Percentiles rank a stretch among this genome's conserved stretches.
phyloP scores from a whole-genome alignment of 163 green algal genomes.

The Volvox carteri region DNA sequence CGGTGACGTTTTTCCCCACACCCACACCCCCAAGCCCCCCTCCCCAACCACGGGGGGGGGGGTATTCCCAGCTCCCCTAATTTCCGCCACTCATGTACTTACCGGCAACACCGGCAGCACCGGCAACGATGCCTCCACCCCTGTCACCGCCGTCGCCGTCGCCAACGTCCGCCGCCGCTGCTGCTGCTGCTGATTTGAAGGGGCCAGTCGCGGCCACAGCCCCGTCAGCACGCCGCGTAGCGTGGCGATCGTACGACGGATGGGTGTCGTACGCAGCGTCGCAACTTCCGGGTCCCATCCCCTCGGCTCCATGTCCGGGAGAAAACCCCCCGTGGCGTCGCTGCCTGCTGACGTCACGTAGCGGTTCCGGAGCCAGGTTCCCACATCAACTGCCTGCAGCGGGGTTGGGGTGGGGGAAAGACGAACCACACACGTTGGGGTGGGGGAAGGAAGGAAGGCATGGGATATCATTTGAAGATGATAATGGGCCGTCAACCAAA shows the following conservation, averaged over 20 bases:
- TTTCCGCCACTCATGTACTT: too few relatives aligned
- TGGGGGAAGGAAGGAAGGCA: not conserved
- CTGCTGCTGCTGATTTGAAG: not conserved
- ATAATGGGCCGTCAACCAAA: too few relatives aligned
- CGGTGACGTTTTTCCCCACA: too few relatives aligned
- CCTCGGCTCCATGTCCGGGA: constrained; percentile 29
- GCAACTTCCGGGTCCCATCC: not conserved
- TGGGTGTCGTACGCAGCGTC: constrained; percentile 43
- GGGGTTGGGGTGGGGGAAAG: too few relatives aligned
- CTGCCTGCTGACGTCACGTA: constrained; percentile 35
- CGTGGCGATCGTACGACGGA: constrained; percentile 55
- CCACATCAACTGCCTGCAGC: constrained; percentile 26
- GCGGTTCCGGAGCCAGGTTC: constrained; percentile 48
- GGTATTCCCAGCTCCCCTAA: too few relatives aligned
- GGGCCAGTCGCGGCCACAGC: constrained; percentile 48
- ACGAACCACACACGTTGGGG: too few relatives aligned
- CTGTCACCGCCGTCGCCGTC: too few relatives aligned
- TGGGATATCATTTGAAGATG: not conserved
- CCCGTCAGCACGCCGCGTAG: constrained; percentile 58
- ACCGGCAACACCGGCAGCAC: constrained; percentile 5
- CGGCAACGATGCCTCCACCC: not conserved
- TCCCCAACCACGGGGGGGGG: too few relatives aligned
- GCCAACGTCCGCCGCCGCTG: too few relatives aligned
- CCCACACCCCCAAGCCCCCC: too few relatives aligned
- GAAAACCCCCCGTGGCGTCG: constrained; percentile 21